Evolutionary conservation across 768 basidiomycete species (phyloP), one percentile per base, ranked within the genome.

Genomic region (Gyrodon lividus): DNA sequence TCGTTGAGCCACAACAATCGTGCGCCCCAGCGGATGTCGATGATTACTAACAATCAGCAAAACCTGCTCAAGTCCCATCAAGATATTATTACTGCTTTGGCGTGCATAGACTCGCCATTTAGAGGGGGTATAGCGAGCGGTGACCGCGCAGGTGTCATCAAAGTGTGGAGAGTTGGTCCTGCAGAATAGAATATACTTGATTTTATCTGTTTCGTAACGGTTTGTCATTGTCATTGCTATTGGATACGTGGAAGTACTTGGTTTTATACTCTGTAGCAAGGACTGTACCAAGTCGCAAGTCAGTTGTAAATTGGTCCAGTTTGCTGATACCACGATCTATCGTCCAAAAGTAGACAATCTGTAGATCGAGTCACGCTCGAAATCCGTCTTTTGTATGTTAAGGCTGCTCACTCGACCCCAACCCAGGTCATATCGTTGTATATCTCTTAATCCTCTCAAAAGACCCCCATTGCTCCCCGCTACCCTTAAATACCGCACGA

Each of bases 51-150:
- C 44, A 88, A 84, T 63, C 92, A 96, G 62, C 86, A 94, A 63
- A 87, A 86, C 47, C 73, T 97, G 19, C 73, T 98, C 28, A 86
- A 84, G 64, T 79, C 87, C 6, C 97, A 98, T 64, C 92, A 93
- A 59, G 95, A 98, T 63, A 83, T 92, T 2, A 82, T 98, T 17
- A 92, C 89, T 5, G 84, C 89, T 2, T 69, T 99, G 31, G 84
- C 83, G 0, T 89, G 87, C 56, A 84, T 99, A 47, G 92, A 97
- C 57, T 87, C 94, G 1, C 93, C 96, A 1, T 98, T 98, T 71
- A 80, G 90, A 48, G 93, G 92, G 22, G 90, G 92, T 1, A 80
- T 97, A 41, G 81, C 98, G n/a, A 93, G 88, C 56, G 96, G 89
- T 2, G 96, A 98, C 66, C 78, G 92, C 42, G 78, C 86, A 19